phyloP scores from a whole-genome alignment of 345 rosid genomes.

The Adansonia digitata region DNA sequence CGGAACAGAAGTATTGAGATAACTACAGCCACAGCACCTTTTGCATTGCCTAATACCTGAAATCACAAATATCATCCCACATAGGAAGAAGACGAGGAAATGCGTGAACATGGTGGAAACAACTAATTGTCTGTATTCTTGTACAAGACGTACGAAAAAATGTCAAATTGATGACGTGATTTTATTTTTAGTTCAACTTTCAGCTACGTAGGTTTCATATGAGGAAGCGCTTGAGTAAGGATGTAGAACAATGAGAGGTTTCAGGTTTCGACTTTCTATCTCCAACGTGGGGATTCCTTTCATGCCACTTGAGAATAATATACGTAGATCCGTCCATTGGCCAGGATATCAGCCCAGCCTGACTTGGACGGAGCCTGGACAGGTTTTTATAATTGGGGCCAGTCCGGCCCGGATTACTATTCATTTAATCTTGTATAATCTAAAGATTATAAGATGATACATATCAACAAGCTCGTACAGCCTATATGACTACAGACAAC shows the following conservation, averaged over 20 bases:
- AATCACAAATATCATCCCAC: constrained; percentile 3
- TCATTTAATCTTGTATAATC: too few species aligned
- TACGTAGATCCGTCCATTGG: too few species aligned
- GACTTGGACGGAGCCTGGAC: too few species aligned
- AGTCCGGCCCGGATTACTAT: too few species aligned
- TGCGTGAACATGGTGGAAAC: not conserved
- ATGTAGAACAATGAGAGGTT: not conserved
- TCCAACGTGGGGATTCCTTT: too few species aligned
- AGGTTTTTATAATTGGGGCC: too few species aligned
- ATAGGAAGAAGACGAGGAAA: not conserved
- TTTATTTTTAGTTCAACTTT: not conserved
- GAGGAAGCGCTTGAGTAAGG: not conserved
- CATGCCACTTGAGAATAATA: too few species aligned
- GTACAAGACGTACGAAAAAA: not conserved
- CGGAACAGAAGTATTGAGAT: constrained; percentile 78
- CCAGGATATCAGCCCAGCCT: too few species aligned
- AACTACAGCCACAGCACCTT: constrained; percentile 94
- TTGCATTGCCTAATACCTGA: constrained; percentile 94
- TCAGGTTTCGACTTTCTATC: not conserved
- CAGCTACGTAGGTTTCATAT: not conserved
- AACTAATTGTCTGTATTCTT: not conserved
- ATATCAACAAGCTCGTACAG: not conserved
- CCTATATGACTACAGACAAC: not conserved
- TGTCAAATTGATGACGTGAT: not conserved
- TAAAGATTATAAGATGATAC: not conserved